Percentiles rank a stretch among this genome's conserved stretches.
Evolutionary conservation across 192 early-diverging fungal species (phyloP).

Genomic region (Coemansia sp.): DNA sequence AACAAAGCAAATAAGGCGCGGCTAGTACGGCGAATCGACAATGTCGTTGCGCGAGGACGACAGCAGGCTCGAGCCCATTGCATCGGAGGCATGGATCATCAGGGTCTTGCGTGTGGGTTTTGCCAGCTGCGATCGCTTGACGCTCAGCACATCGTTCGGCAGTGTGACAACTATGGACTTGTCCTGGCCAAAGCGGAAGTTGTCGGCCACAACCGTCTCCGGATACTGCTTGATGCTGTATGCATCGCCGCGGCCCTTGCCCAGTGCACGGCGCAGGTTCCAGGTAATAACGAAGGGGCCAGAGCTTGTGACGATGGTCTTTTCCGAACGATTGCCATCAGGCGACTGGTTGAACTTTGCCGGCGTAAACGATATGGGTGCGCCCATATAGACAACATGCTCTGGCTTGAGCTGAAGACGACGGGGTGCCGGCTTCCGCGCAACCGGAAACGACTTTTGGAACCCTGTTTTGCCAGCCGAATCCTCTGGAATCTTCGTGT

Average conservation of each 20-base stretch:
- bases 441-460: constrained; percentile 65
- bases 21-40: constrained; percentile 33
- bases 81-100: constrained; percentile 28
- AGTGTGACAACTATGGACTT: constrained; percentile 84
- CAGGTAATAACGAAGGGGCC: constrained; percentile 91
- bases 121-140: constrained; percentile 60
- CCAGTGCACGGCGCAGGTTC: constrained; percentile 84
- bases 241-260: constrained; percentile 68
- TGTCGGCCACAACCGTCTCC: constrained; percentile 84
- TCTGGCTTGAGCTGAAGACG: constrained; percentile 84
- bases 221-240: constrained; percentile 89
- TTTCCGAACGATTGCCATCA: constrained; percentile 61
- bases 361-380: constrained; percentile 74
- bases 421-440: constrained; percentile 66
- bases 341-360: constrained; percentile 86
- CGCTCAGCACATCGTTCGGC: constrained; percentile 73
- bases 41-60: constrained; percentile 14
- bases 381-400: constrained; percentile 82
- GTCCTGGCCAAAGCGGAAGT: constrained; percentile 86
- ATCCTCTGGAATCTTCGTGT: constrained; percentile 65
- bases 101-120: constrained; percentile 58
- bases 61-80: background rate
- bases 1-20: background rate
- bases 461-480: constrained; percentile 64
- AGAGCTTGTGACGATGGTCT: constrained; percentile 85